Base-by-base conservation (phyloP, 306 rosid species). In the Hippophae tibetana region DNA sequence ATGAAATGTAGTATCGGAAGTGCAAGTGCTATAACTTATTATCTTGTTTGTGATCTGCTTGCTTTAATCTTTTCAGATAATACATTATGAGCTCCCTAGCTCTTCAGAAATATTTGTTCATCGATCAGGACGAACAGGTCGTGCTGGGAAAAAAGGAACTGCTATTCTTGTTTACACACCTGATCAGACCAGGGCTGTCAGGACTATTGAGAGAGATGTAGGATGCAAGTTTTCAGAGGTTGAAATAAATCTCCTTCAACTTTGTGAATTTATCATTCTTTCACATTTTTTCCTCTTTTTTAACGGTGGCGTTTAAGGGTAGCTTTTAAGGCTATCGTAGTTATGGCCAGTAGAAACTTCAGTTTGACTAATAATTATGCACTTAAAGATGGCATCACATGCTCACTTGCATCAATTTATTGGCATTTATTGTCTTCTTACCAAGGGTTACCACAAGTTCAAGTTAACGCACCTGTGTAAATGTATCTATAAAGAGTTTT, bases 41-140 rank as follows among this genome's bases (percentile, higher is more conserved):
- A 11, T 9, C 31, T 27, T 52, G 56, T 52, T 54, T 54, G 3
- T 31, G n/a, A 6, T 53, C 57, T 9, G 47, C n/a, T 14, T 25
- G 47, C 13, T 50, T n/a, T 41, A 6, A 23, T 60, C 52, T 10
- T 55, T 46, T 57, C 13, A 93, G 99, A 64, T 93, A 23, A 84
- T 93, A 76, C 99, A 93, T 71, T 93, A 71, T n/a, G 99, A 88
- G 72, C 94, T 86, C 67, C 97, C 99, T 76, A 93, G 84, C 72
- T 56, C 56, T 73, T 80, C 99, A 10, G 99, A 89, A 79, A 88
- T 89, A 84, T 93, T 93, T 85, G 97, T 93, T 68, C 99, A 93
- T 64, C 89, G 99, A 70, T 88, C 99, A 2, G 99, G 99, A 47
- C 78, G 99, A 62, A 93, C 99, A 58, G 99, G 99, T 40, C 94